A percentile compares a stretch with the other conserved stretches of the same genome.
These are phyloP conservation scores for Komagataea norvegica DNA, from an alignment of 1,139 yeast species.

Conservation along the genomic window DNA sequence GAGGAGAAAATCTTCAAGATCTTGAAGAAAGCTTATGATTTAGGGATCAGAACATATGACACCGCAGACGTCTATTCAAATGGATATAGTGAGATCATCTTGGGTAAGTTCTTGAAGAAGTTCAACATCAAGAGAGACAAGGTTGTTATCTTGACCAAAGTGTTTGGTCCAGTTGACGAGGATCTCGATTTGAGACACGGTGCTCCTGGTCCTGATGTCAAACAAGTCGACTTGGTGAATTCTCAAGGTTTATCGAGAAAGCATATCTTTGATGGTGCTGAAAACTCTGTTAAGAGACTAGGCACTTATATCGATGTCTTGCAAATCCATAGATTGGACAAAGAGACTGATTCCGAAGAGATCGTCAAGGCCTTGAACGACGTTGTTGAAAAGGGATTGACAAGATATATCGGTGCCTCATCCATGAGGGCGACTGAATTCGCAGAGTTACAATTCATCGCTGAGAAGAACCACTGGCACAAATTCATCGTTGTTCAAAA, in stretches of 20 bases:
- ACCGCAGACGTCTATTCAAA: too few species aligned
- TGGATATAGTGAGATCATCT: too few species aligned
- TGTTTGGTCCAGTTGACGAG: slow-evolving; percentile 25
- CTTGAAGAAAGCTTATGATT: too few species aligned
- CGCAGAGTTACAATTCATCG: too few species aligned
- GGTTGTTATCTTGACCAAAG: slow-evolving; percentile 44
- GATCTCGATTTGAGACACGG: slow-evolving; percentile 18
- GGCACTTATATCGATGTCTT: slow-evolving; percentile 49
- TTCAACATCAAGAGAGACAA: slow-evolving; percentile 37
- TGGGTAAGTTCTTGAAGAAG: too few species aligned
- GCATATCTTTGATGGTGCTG: slow-evolving; percentile 43
- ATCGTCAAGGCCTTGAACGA: slow-evolving; percentile 46
- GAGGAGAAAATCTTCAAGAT: background rate
- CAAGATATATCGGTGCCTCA: slow-evolving; percentile 48
- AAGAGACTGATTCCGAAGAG: slow-evolving; percentile 39
- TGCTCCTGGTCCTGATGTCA: slow-evolving; percentile 15
- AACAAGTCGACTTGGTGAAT: slow-evolving; percentile 29
- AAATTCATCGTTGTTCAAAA: slow-evolving; percentile 50
- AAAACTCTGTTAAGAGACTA: slow-evolving; percentile 39
- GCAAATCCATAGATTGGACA: slow-evolving; percentile 45
- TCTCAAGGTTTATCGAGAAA: slow-evolving; percentile 41
- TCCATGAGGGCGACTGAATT: slow-evolving; percentile 43
- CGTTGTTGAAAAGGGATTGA: slow-evolving; percentile 37
- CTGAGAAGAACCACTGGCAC: slow-evolving; percentile 39
- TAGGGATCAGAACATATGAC: too few species aligned